Percentiles rank a stretch among this genome's conserved stretches.
Evolutionary conservation across 2,329 filamentous ascomycete genomes (phyloP).

Genomic region (Gliomastix tumulicola): DNA sequence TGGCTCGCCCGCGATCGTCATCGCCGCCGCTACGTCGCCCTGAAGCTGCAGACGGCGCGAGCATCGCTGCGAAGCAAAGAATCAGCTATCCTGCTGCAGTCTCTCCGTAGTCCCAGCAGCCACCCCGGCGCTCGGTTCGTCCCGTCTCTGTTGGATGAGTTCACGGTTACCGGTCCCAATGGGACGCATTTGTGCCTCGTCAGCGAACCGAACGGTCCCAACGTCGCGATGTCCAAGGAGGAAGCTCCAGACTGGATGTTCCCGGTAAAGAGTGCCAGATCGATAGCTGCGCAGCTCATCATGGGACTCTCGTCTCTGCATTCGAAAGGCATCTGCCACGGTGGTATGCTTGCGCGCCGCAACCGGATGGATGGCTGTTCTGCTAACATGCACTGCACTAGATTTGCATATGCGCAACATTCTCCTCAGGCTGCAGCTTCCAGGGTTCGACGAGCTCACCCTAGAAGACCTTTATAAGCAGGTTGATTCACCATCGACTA

Average conservation of each 20-base stretch:
- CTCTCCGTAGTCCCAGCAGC: background rate
- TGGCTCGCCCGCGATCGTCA: slow-evolving; percentile 27
- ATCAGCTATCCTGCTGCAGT: too few relatives aligned
- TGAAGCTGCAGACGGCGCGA: slow-evolving; percentile 18
- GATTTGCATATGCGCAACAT: slow-evolving; percentile 29
- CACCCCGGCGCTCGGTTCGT: slow-evolving; percentile 13
- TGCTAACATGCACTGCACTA: too few relatives aligned
- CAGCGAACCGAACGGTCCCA: slow-evolving; percentile 24
- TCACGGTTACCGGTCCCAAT: slow-evolving; percentile 19
- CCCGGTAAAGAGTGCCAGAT: slow-evolving; percentile 16
- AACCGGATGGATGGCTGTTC: too few relatives aligned
- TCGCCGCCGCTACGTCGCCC: slow-evolving; percentile 18
- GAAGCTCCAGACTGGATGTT: slow-evolving; percentile 12
- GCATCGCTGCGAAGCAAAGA: too few relatives aligned
- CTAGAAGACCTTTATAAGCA: too few relatives aligned
- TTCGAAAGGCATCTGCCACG: slow-evolving; percentile 24
- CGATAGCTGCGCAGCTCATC: slow-evolving; percentile 24
- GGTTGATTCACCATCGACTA: too few relatives aligned
- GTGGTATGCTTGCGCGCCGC: too few relatives aligned
- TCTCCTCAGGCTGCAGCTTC: too few relatives aligned
- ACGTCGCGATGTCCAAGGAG: slow-evolving; percentile 13
- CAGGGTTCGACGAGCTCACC: too few relatives aligned
- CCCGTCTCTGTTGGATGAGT: slow-evolving; percentile 18
- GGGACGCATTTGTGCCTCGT: slow-evolving; percentile 20
- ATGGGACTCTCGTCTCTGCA: slow-evolving; percentile 25